These are phyloP conservation scores for Phytophthora crassamura DNA, from an alignment of 352 stramenopile species.

Conservation along the genomic window DNA sequence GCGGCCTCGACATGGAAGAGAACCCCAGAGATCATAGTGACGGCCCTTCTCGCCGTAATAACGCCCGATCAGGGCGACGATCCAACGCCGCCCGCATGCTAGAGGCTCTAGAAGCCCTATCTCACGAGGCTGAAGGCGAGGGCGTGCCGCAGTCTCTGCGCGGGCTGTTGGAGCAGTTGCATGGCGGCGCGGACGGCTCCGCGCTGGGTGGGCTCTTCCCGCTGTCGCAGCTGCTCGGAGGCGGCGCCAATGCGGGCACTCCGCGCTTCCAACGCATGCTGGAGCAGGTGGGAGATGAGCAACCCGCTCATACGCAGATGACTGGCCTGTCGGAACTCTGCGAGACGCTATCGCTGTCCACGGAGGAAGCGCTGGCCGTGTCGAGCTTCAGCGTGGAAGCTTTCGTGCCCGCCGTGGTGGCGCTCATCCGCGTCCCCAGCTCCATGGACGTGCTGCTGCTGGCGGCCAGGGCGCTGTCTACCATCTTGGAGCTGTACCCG, in stretches of 20 bases:
- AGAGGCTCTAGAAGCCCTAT: slow-evolving; percentile 63
- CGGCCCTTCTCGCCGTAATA: too few species aligned
- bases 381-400: slow-evolving; percentile 69
- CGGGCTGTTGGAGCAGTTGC: slow-evolving; percentile 43
- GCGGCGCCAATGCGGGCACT: slow-evolving; percentile 16
- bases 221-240: slow-evolving; percentile 61
- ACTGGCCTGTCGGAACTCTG: slow-evolving; percentile 63
- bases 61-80: not conserved
- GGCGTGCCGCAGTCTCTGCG: slow-evolving; percentile 52
- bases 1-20: slow-evolving; percentile 4
- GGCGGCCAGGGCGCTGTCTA: slow-evolving; percentile 56
- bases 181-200: slow-evolving; percentile 16
- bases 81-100: slow-evolving; percentile 53
- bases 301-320: slow-evolving; percentile 51
- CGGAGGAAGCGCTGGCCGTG: slow-evolving; percentile 68
- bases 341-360: slow-evolving; percentile 75
- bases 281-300: slow-evolving; percentile 40
- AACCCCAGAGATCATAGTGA: too few species aligned
- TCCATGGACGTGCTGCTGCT: slow-evolving; percentile 76
- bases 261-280: slow-evolving; percentile 56
- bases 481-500: slow-evolving; percentile 66
- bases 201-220: slow-evolving; percentile 55
- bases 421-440: slow-evolving; percentile 45
- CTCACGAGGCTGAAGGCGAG: slow-evolving; percentile 38
- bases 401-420: slow-evolving; percentile 56